These are phyloP conservation scores for Termitomyces sp. DNA, from an alignment of 768 basidiomycete species.

Conservation along the genomic window DNA sequence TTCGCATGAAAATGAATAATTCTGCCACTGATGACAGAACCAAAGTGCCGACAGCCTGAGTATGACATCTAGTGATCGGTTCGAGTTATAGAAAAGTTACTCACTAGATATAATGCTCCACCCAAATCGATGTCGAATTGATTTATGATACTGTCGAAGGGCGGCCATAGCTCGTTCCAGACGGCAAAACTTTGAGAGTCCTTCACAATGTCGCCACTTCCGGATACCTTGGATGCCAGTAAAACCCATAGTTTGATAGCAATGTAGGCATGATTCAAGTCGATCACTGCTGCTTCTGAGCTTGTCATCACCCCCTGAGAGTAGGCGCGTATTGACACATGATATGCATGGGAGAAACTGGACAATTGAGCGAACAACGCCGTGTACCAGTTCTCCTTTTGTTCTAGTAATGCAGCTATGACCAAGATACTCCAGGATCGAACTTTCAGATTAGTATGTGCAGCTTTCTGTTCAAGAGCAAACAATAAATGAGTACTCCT, in stretches of 20 bases:
- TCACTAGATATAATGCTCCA: slow-evolving; percentile 37
- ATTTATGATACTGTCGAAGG: slow-evolving; percentile 53
- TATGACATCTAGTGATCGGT: slow-evolving; percentile 2
- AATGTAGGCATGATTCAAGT: slow-evolving; percentile 67
- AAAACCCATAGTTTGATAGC: slow-evolving; percentile 72
- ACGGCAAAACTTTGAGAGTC: slow-evolving; percentile 36
- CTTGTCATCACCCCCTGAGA: slow-evolving; percentile 28
- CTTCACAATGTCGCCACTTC: slow-evolving; percentile 21
- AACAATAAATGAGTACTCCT: background rate
- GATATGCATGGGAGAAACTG: slow-evolving; percentile 46
- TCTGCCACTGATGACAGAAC: slow-evolving; percentile 63
- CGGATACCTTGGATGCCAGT: slow-evolving; percentile 40
- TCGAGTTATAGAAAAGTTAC: slow-evolving; percentile 9
- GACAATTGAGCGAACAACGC: slow-evolving; percentile 49
- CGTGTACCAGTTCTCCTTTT: slow-evolving; percentile 28
- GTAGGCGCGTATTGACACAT: slow-evolving; percentile 39
- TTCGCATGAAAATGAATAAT: slow-evolving; percentile 58
- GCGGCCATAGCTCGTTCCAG: slow-evolving; percentile 79
- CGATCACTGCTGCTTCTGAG: slow-evolving; percentile 44
- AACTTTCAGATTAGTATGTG: slow-evolving; percentile 34
- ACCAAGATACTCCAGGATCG: slow-evolving; percentile 67
- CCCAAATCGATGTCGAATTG: slow-evolving; percentile 47
- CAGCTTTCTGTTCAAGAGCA: slow-evolving; percentile 26
- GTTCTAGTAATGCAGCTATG: slow-evolving; percentile 47
- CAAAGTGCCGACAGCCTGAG: slow-evolving; percentile 50